These are phyloP conservation scores for Nakazawaea ambrosiae DNA, from an alignment of 805 yeast genomes.

Conservation along the genomic window DNA sequence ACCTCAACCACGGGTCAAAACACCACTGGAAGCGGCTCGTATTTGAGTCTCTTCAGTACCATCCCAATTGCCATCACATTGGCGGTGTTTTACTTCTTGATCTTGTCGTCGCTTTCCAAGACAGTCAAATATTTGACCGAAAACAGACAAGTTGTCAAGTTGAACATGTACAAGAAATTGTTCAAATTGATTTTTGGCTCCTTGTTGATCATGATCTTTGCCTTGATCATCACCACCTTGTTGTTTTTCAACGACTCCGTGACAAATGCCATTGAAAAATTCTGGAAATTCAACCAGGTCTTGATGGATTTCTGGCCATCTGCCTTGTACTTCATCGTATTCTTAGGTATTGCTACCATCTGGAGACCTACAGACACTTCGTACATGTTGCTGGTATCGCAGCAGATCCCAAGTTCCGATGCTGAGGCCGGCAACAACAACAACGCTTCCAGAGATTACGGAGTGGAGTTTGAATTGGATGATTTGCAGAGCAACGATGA, in stretches of 20 bases:
- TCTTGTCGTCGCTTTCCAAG: conserved; percentile 62
- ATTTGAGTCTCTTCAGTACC: conserved; percentile 49
- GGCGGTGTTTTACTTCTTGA: conserved; percentile 66
- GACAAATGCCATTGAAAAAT: conserved; percentile 70
- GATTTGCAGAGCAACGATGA: conserved; percentile 48
- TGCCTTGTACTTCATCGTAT: conserved; percentile 75
- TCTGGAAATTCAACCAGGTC: conserved; percentile 91
- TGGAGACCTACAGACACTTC: conserved; percentile 99
- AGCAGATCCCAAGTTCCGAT: conserved; percentile 63
- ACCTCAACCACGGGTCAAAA: conserved; percentile 33
- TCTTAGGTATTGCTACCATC: conserved; percentile 75
- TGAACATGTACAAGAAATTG: conserved; percentile 75
- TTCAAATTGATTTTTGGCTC: conserved; percentile 71
- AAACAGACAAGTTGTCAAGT: conserved; percentile 88
- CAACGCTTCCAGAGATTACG: conserved; percentile 27
- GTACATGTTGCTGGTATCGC: conserved; percentile 88
- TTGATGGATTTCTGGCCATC: conserved; percentile 94
- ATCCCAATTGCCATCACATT: conserved; percentile 69
- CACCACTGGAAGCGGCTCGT: conserved; percentile 39
- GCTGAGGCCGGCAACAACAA: conserved; percentile 36
- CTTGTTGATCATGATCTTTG: conserved; percentile 60
- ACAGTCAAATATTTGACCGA: conserved; percentile 70
- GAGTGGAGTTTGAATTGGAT: conserved; percentile 55
- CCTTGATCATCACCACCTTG: conserved; percentile 64
- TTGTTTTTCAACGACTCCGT: conserved; percentile 67